Evolutionary conservation across 768 basidiomycete genomes (phyloP), one percentile per base, ranked within the genome.

Genomic region (Mycena albidolilacea): DNA sequence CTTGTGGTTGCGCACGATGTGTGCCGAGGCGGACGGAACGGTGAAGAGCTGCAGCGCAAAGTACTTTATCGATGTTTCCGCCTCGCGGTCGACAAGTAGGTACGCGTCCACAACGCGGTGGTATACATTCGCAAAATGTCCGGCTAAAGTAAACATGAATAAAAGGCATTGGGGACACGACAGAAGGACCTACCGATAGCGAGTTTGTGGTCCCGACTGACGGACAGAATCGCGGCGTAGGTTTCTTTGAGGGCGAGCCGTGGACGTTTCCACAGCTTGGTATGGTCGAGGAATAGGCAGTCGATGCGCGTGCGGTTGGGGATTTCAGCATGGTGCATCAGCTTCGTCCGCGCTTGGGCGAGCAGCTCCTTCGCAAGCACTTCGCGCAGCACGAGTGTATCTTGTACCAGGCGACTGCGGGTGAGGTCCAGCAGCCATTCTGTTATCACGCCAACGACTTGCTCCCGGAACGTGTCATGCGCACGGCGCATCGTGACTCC

Each of bases 21-120:
- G 92, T 1, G 88, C 86, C 7, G 95, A 92, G 63, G 97, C 91
- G 2, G 92, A 93, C 0, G 97, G 97, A 0, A 96, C 93, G 0
- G 97, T 96, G 84, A 98, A 98, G 43, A 99, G 88, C 78, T 98
- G 96, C 7, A 97, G 87, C 17, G 95, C 94, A 73, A 97, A 95
- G 79, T 96, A 96, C 78, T 97, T 94, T 85, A 99, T 93, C 17
- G 95, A 97, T 8, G 95, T 96, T 80, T 99, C 98, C 0, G 95
- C 93, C 80, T 99, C 97, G 14, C 97, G 90, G 77, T 99, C 98
- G 23, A 94, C 90, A 57, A 97, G 90, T 10, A 99, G 90, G 82
- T 97, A 98, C 2, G 95, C 90, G 76, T 97, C 95, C 76, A 97
- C 93, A 61, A 98, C 87, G 8, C 92, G 88, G 69, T 92, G 92